Conservation (phyloP, 176 grass and related monocot species). For the Thalia dealbata region DNA sequence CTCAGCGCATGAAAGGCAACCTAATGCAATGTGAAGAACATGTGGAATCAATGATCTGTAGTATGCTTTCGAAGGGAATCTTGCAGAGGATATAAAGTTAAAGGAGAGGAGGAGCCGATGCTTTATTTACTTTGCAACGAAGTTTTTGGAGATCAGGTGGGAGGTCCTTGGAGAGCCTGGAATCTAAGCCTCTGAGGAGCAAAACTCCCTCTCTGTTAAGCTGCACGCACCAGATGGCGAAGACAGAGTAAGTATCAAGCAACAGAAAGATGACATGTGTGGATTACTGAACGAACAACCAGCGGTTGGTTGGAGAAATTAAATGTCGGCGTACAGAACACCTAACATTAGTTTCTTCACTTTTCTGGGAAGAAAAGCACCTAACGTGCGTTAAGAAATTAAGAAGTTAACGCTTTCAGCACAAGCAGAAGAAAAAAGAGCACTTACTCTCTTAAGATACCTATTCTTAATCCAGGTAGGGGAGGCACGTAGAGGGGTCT, state of each 20-base stretch:
- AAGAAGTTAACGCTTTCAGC: too few species aligned
- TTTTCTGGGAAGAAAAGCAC: too few species aligned
- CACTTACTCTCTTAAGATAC: conserved; percentile 33
- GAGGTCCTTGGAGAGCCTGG: conserved; percentile 39
- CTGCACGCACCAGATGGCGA: conserved; percentile 14
- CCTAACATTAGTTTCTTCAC: too few species aligned
- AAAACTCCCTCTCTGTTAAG: conserved; percentile 45
- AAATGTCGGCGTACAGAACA: too few species aligned
- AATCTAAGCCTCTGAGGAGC: conserved; percentile 43
- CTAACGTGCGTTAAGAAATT: too few species aligned
- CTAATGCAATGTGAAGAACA: neutral
- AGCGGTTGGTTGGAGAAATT: too few species aligned
- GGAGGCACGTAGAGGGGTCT: conserved; percentile 26
- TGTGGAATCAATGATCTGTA: too few species aligned
- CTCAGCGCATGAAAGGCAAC: conserved; percentile 11
- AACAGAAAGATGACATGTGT: neutral
- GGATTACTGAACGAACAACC: too few species aligned
- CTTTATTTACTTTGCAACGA: conserved; percentile 38
- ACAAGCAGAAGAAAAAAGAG: neutral
- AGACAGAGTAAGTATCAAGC: neutral
- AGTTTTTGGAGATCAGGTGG: conserved; percentile 46
- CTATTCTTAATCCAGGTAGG: conserved; percentile 29
- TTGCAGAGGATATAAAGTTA: neutral
- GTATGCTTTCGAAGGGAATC: too few species aligned
- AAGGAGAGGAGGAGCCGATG: neutral